Evolutionary conservation across 2,329 filamentous ascomycete genomes (phyloP).

Genomic region (Arthrobotrys sinensis): DNA sequence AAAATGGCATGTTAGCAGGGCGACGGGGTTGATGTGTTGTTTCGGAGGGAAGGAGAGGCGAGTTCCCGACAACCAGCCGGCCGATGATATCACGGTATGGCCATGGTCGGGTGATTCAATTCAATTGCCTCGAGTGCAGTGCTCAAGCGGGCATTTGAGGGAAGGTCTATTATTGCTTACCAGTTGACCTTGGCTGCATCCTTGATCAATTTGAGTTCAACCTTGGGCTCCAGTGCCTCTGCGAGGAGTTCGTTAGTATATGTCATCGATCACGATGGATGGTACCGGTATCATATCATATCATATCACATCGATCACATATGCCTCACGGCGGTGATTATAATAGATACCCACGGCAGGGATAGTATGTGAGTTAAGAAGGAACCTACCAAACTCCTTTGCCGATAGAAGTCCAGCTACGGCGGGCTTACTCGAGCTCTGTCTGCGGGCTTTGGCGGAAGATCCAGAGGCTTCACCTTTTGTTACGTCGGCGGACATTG

Average conservation of each 20-base stretch:
- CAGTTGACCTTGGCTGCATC: conserved; percentile 47
- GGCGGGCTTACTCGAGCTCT: conserved; percentile 35
- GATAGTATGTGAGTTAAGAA: background rate
- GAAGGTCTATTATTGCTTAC: conserved; percentile 15
- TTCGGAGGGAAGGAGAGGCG: conserved; percentile 9
- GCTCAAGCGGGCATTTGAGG: conserved; percentile 2
- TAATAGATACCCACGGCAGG: background rate
- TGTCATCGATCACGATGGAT: background rate
- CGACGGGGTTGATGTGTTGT: conserved; percentile 27
- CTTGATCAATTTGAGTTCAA: conserved; percentile 21
- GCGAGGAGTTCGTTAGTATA: conserved; percentile 6
- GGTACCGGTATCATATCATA: conserved; percentile 1
- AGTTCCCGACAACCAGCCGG: conserved; percentile 7
- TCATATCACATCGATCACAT: background rate
- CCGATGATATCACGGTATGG: conserved; percentile 28
- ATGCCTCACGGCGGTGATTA: background rate
- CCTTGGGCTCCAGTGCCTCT: conserved; percentile 14
- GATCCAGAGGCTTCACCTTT: conserved; percentile 21
- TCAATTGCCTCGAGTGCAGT: background rate
- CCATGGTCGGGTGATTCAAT: conserved; percentile 11
- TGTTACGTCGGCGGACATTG: conserved; percentile 55
- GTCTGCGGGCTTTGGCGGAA: conserved; percentile 24
- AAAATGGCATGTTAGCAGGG: background rate
- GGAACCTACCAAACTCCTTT: conserved; percentile 39
- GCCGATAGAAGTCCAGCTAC: conserved; percentile 41